Base-by-base conservation (phyloP, 176 grass and related monocot species). In the Oryza glumipatula region DNA sequence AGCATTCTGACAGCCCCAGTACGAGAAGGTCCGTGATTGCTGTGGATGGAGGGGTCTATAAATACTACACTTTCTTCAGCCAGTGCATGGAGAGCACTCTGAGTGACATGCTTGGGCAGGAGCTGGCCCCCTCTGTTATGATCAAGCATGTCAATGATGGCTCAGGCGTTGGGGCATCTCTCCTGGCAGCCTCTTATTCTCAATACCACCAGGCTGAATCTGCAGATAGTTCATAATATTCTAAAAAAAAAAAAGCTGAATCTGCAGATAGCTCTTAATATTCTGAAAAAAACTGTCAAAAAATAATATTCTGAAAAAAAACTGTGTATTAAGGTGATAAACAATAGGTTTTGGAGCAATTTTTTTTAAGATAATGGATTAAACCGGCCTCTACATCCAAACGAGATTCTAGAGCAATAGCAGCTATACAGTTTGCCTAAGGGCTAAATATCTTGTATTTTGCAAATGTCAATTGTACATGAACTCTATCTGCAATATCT, bases 21-120 rank as follows among this genome's bases (percentile, higher is more conserved):
- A 46, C 48, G 11, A 84, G 77, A 72, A 91, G 76, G 85, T 87
- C 72, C 5, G 89, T 89, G n/a, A 91, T 94, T 54, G 86, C 83
- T 7, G 79, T 92, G 63, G 90, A 92, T 4, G 90, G 90, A 1
- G 90, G 90, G 43, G 83, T 92, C 23, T 89, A 86, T 39, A 79
- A 89, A 79, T 82, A 92, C 33, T 89, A 89, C n/a, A 82, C 68
- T 43, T 74, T 86, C 56, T 92, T 86, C 44, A 68, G 68, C 7
- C 39, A 72, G 67, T 92, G 69, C 79, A 54, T 92, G 79, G 85
- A 92, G 26, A 83, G 30, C 33, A 92, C 87, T 72, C 82, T 92
- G 30, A 84, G 22, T 3, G 83, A 80, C 39, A 70, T 92, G 83
- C 83, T 92, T 44, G 90, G 90, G 45, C 83, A 70, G 70, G 79